Evolutionary conservation across 2,329 filamentous ascomycete genomes (phyloP).

Genomic region (Coniosporium uncinatum): DNA sequence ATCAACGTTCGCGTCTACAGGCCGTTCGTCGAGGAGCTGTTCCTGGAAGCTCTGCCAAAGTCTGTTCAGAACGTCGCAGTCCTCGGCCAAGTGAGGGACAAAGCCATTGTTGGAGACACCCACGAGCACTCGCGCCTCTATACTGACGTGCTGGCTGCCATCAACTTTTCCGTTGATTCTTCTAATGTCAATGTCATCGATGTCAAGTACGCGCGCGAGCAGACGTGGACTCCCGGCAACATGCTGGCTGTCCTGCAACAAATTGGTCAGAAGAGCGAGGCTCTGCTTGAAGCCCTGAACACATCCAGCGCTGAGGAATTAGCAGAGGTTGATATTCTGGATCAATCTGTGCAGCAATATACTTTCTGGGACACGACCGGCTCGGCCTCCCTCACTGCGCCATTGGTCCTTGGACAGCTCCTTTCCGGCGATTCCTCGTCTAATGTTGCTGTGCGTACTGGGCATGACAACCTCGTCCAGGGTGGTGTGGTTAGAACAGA

Average conservation of each 20-base stretch:
- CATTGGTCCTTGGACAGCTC: slow-evolving; percentile 49
- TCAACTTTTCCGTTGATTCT: slow-evolving; percentile 81
- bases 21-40: slow-evolving; percentile 92
- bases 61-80: slow-evolving; percentile 75
- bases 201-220: slow-evolving; percentile 81
- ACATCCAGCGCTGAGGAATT: too few species aligned
- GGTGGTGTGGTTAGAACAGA: slow-evolving; percentile 83
- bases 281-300: neutral
- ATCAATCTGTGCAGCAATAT: slow-evolving; percentile 69
- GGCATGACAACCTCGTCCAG: slow-evolving; percentile 57
- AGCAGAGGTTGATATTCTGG: too few species aligned
- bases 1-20: slow-evolving; percentile 92
- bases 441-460: slow-evolving; percentile 54
- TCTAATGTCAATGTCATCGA: slow-evolving; percentile 63
- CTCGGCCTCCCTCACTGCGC: slow-evolving; percentile 61
- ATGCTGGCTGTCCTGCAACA: slow-evolving; percentile 41
- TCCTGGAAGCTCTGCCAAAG: slow-evolving; percentile 74
- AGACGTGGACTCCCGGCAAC: slow-evolving; percentile 55
- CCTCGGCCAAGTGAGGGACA: slow-evolving; percentile 79
- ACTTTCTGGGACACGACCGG: slow-evolving; percentile 90
- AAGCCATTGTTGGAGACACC: slow-evolving; percentile 66
- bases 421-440: slow-evolving; percentile 53
- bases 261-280: slow-evolving; percentile 11
- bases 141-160: slow-evolving; percentile 81
- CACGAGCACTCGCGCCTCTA: slow-evolving; percentile 82